Base-by-base conservation (phyloP, 1,284 basidiomycete genomes). In the Ceratobasidium sp. region DNA sequence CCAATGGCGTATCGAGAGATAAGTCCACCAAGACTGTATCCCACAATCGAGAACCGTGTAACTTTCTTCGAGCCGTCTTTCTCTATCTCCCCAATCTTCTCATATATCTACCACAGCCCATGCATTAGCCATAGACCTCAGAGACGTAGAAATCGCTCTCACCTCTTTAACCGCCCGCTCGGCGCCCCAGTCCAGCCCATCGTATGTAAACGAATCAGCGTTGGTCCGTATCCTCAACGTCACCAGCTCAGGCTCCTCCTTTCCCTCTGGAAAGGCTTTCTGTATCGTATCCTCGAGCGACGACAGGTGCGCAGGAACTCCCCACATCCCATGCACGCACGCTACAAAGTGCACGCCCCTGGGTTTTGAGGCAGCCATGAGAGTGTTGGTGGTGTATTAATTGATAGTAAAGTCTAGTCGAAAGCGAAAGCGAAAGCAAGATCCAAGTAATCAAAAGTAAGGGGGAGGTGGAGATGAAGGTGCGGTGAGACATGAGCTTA, bases 281-380 rank as follows among this genome's bases (percentile, higher is more conserved):
- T n/a, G 84, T 83, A 58, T 84, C 83, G 63, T 29, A 19, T 72
- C 31, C 19, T 72, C 43, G n/a, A 61, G 24, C 8, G 29, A 5
- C 43, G 83, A 79, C 80, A 87, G 81, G 79, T 91, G 85, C 51
- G 71, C 65, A 0, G 92, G 89, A 77, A 89, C 87, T 1, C 93
- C 93, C 93, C 93, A 95, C 88, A 95, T 92, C 48, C 93, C 93
- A 79, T 94, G 93, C 49, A 93, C 86, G 74, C 93, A 85, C 34
- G 93, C 89, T n/a, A 91, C 84, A 14, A 92, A 85, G 78, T 92
- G 91, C 13, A 82, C 77, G 1, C 68, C 39, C 22, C 64, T 51
- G 14, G 64, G 58, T 11, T 19, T 51, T 22, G 69, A 46, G 48
- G 29, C 48, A 48, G 48, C 29, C 58, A 61, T 61, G 19, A 84